These are phyloP conservation scores for Amanita pseudoporphyria DNA, from an alignment of 768 basidiomycete genomes.

Conservation along the genomic window DNA sequence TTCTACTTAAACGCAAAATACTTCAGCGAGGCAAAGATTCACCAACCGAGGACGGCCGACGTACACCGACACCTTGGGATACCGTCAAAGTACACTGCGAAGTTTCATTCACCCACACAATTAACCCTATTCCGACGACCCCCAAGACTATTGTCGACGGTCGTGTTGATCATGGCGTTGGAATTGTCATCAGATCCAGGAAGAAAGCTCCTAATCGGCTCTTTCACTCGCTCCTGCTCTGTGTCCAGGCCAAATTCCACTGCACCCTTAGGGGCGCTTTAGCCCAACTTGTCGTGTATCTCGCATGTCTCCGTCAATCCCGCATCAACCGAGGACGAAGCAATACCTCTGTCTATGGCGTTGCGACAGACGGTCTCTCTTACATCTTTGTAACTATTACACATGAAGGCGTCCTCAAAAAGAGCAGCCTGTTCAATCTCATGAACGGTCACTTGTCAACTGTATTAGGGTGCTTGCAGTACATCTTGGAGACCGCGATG, in stretches of 20 bases:
- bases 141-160: neutral
- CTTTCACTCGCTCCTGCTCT: neutral
- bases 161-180: neutral
- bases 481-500: no score
- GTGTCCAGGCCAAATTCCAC: neutral
- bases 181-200: neutral
- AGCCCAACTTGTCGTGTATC: constrained; percentile 8
- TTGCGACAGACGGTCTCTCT: constrained; percentile 11
- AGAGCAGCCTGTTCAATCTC: neutral
- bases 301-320: constrained; percentile 12
- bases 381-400: neutral
- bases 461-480: neutral
- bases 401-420: neutral
- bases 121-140: neutral
- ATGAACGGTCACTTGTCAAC: neutral
- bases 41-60: no score
- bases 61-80: no score
- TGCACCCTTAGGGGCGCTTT: neutral
- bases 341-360: constrained; percentile 11
- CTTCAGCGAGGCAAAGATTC: no score
- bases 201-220: neutral
- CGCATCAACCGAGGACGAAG: constrained; percentile 8
- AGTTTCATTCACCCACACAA: no score
- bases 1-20: no score
- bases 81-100: no score